Evolutionary conservation across 352 stramenopile species (phyloP), one percentile per base, ranked within the genome.

Genomic region (Globisporangium viniferum): DNA sequence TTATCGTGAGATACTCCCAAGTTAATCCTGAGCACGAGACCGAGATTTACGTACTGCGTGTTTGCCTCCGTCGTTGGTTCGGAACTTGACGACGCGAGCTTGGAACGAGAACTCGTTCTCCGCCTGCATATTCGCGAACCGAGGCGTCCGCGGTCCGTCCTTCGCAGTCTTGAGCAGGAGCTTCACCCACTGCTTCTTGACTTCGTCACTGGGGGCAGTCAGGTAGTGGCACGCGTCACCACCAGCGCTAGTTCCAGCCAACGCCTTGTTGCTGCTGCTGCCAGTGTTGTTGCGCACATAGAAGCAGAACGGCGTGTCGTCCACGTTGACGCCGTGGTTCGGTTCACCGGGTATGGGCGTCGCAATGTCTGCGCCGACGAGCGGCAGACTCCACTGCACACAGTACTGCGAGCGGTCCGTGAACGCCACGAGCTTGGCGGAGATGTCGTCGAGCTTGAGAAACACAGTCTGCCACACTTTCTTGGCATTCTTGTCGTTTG

Each of bases 361-460:
- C 31, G 75, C 76, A 5, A 92, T 73, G 62, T 92, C 84, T 10
- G 82, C 72, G 27, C 76, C 76, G 3, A 79, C 71, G 22, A 90
- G 66, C 22, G 75, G 51, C 15, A 90, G 46, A 33, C 74, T 82
- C 82, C 82, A 91, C 29, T 74, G 77, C 24, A 88, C 64, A 15
- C 84, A 71, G 44, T 67, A 69, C 51, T 89, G 82, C 8, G 77
- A 80, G 35, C 73, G 70, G 46, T 90, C 79, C 4, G 71, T 76
- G 64, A 90, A 90, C 15, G 73, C 79, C 44, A 91, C 71, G 22
- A 92, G 65, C 48, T 85, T 78, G 24, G 77, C 84, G 6, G 84
- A 86, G 44, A 91, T 88, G 53, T 91, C 82, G 64, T 90, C 82
- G 7, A 85, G 70, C 66, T 86, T 89, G 65, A 91, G 51, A 39